phyloP scores from a whole-genome alignment of 2,329 filamentous ascomycete genomes.

The Monascus ruber region DNA sequence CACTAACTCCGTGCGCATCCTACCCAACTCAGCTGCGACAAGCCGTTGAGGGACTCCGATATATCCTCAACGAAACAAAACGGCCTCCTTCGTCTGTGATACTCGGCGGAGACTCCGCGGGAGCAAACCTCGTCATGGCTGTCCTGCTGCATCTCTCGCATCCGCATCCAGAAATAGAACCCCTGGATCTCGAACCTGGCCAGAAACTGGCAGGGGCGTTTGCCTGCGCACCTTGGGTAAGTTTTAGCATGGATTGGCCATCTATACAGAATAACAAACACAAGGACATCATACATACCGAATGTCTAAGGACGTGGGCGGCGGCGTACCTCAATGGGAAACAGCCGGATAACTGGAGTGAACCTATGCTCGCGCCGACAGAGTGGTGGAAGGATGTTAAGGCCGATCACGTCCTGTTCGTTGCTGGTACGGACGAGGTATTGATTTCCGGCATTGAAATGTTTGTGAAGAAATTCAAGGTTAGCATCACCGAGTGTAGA shows the following conservation, averaged over 20 bases:
- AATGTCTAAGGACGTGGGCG: constrained; percentile 32
- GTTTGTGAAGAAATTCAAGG: constrained; percentile 23
- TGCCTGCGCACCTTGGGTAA: constrained; percentile 46
- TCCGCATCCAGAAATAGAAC: constrained; percentile 42
- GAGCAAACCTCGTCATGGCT: constrained; percentile 26
- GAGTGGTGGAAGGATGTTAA: constrained; percentile 43
- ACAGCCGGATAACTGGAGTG: constrained; percentile 38
- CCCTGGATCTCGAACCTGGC: constrained; percentile 18
- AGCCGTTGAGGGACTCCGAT: constrained; percentile 25
- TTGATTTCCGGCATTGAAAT: constrained; percentile 29
- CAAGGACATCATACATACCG: constrained; percentile 38
- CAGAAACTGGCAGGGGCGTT: constrained; percentile 34
- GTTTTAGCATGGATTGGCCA: constrained; percentile 32
- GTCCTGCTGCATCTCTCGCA: constrained; percentile 33
- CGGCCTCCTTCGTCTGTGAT: constrained; percentile 23
- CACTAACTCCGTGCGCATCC: constrained; percentile 32
- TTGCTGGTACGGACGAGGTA: constrained; percentile 44
- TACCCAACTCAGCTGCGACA: constrained; percentile 32
- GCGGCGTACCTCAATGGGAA: constrained; percentile 33
- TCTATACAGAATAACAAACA: constrained; percentile 34
- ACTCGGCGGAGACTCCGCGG: constrained; percentile 31
- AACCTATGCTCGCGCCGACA: constrained; percentile 35
- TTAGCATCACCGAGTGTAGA: constrained; percentile 3
- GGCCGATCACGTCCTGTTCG: constrained; percentile 39
- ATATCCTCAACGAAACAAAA: constrained; percentile 22